Percentiles rank a stretch among this genome's conserved stretches.
Conservation (phyloP, 768 basidiomycete species). For the Suillus sp. region DNA sequence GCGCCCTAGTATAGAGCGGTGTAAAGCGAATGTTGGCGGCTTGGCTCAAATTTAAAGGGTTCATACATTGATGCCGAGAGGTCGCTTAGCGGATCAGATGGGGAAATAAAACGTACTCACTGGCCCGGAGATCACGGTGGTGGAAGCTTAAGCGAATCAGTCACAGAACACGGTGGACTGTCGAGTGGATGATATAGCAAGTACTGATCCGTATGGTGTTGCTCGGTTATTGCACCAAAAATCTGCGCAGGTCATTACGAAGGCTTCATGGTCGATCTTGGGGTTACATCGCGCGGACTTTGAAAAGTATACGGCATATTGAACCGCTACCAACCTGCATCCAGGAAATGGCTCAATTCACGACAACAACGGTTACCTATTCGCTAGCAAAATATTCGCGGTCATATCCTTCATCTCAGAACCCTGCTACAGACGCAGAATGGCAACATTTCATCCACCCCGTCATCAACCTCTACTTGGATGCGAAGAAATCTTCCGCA, state of each 20-base stretch:
- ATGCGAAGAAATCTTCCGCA: conserved; percentile 52
- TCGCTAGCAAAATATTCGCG: conserved; percentile 66
- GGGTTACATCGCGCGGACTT: too few relatives aligned
- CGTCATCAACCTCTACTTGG: conserved; percentile 59
- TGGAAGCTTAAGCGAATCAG: not conserved
- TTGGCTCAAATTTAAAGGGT: not conserved
- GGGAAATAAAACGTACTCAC: not conserved
- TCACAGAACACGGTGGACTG: not conserved
- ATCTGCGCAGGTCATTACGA: too few relatives aligned
- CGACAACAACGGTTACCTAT: conserved; percentile 60
- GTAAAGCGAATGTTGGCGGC: not conserved
- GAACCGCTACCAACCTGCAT: not conserved
- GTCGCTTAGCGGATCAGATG: not conserved
- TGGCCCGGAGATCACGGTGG: not conserved
- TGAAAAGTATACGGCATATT: too few relatives aligned
- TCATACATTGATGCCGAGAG: not conserved
- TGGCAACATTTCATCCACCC: conserved; percentile 85
- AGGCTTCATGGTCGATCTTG: too few relatives aligned
- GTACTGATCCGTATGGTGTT: too few relatives aligned
- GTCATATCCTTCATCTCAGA: conserved; percentile 47
- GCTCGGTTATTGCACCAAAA: too few relatives aligned
- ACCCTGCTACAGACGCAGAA: conserved; percentile 42
- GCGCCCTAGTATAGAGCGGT: not conserved
- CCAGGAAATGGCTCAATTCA: conserved; percentile 35
- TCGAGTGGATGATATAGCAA: too few relatives aligned